Evolutionary conservation across 768 basidiomycete species (phyloP).

Genomic region (Baorangia bicolor): DNA sequence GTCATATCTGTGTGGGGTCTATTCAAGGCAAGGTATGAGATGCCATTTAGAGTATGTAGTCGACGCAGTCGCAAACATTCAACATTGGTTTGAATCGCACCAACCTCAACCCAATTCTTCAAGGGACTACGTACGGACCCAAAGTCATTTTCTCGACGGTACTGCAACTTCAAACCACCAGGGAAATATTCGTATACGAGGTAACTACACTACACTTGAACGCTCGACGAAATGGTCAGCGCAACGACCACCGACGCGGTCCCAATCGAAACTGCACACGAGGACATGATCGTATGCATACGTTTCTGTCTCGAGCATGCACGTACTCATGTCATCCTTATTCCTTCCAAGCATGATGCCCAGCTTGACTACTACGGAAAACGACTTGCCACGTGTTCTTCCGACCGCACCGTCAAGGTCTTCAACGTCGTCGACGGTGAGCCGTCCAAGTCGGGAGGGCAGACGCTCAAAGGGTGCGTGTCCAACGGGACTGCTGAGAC

Average conservation of each 20-base stretch:
- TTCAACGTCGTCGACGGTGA: conserved; percentile 95
- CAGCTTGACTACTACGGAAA: conserved; percentile 98
- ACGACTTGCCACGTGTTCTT: conserved; percentile 94
- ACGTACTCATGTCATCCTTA: neutral
- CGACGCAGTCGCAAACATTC: no score
- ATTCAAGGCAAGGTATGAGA: no score
- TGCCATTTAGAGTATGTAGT: no score
- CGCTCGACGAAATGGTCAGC: conserved; percentile 14
- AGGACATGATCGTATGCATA: conserved; percentile 89
- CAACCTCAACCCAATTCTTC: no score
- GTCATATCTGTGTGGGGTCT: neutral
- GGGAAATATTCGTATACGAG: neutral
- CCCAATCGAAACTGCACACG: conserved; percentile 92
- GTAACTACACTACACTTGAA: neutral
- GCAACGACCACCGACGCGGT: conserved; percentile 65
- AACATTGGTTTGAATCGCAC: no score
- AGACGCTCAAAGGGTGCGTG: conserved; percentile 79
- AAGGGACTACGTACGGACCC: neutral
- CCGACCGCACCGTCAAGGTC: conserved; percentile 91
- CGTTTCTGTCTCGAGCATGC: neutral
- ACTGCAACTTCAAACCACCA: neutral
- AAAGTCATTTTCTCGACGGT: neutral
- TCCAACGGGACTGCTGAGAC: neutral
- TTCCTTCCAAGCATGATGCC: conserved; percentile 80
- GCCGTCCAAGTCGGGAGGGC: conserved; percentile 61